phyloP scores from a whole-genome alignment of 768 basidiomycete genomes.

The Termitomyces heimii region DNA sequence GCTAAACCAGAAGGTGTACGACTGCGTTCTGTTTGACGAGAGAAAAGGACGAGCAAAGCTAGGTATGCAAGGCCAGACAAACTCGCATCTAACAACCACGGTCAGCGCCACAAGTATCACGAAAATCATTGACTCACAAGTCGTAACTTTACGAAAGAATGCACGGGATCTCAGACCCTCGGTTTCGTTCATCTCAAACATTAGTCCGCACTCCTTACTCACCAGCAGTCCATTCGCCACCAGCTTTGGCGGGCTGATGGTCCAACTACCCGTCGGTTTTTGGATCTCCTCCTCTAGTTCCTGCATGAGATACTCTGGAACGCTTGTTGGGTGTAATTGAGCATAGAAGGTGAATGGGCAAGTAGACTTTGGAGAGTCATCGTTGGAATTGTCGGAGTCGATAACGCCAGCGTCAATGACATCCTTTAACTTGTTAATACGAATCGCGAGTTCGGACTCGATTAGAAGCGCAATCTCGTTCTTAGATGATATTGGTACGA shows the following conservation, averaged over 20 bases:
- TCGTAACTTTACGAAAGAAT: conserved; percentile 73
- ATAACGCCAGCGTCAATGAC: conserved; percentile 61
- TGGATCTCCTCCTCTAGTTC: conserved; percentile 73
- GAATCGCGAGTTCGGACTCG: conserved; percentile 50
- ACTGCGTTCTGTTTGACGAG: conserved; percentile 69
- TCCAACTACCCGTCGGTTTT: conserved; percentile 67
- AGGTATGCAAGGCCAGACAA: conserved; percentile 63
- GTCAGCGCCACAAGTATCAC: background rate
- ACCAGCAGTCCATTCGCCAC: conserved; percentile 60
- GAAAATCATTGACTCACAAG: conserved; percentile 32
- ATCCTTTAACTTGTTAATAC: conserved; percentile 53
- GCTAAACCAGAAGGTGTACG: conserved; percentile 76
- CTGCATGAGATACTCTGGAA: conserved; percentile 52
- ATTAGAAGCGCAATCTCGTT: conserved; percentile 59
- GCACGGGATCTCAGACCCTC: conserved; percentile 65
- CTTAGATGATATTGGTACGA: conserved; percentile 49
- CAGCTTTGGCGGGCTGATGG: conserved; percentile 49
- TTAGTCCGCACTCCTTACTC: conserved; percentile 76
- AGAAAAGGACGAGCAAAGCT: conserved; percentile 56
- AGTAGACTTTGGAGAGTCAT: conserved; percentile 39
- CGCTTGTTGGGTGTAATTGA: conserved; percentile 50
- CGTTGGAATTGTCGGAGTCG: conserved; percentile 42
- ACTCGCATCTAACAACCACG: conserved; percentile 56
- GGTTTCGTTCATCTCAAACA: conserved; percentile 60
- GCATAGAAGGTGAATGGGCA: conserved; percentile 66